phyloP scores from a whole-genome alignment of 2,329 filamentous ascomycete species.

The Pseudogymnoascus sp. region DNA sequence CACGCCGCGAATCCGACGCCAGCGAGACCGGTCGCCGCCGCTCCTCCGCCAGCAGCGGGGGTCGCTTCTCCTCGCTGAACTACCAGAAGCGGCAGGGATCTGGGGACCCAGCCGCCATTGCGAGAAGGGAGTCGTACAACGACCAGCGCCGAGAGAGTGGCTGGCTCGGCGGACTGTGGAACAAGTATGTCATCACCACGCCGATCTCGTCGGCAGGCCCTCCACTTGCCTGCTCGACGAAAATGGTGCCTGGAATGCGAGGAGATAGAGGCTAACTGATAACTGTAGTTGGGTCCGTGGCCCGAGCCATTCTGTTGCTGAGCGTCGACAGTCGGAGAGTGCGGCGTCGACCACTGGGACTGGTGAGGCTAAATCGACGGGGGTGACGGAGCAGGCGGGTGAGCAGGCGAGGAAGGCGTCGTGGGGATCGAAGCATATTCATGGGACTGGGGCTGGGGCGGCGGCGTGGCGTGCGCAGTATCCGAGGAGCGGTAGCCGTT shows the following conservation, averaged over 20 bases:
- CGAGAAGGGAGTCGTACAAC: constrained; percentile 1
- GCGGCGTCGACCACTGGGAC: neutral
- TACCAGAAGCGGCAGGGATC: neutral
- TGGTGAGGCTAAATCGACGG: neutral
- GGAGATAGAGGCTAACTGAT: neutral
- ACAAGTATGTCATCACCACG: constrained; percentile 23
- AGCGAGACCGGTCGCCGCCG: neutral
- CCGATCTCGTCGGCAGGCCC: neutral
- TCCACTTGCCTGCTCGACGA: too few species aligned
- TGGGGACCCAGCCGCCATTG: neutral
- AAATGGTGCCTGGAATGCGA: too few species aligned
- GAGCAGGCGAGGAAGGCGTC: neutral
- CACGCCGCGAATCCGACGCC: neutral
- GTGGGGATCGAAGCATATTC: constrained; percentile 1
- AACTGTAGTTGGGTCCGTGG: neutral
- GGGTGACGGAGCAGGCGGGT: neutral
- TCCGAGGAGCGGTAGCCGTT: neutral
- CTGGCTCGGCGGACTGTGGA: constrained; percentile 31
- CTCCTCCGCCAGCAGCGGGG: neutral
- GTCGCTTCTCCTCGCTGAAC: neutral
- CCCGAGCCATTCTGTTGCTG: neutral
- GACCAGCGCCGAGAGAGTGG: constrained; percentile 1
- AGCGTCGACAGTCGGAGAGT: neutral
- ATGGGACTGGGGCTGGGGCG: neutral
- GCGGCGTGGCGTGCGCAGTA: neutral